A percentile compares a stretch with the other conserved stretches of the same genome.
Evolutionary conservation across 768 basidiomycete species (phyloP).

Genomic region (Mycena pura): DNA sequence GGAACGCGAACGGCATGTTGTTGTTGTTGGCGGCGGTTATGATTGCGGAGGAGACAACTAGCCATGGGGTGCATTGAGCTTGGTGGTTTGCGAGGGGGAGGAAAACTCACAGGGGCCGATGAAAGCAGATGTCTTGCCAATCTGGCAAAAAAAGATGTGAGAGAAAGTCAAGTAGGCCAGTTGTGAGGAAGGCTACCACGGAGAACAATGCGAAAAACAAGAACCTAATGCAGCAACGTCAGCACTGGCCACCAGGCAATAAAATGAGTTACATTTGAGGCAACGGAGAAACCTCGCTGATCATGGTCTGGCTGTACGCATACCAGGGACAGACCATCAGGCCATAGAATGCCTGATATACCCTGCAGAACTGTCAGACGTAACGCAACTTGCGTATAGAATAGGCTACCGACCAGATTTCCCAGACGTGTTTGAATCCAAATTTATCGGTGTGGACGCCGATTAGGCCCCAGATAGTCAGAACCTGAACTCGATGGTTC

Average conservation of each 20-base stretch:
- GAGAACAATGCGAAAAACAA: slow-evolving; percentile 79
- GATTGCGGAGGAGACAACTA: slow-evolving; percentile 74
- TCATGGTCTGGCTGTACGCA: slow-evolving; percentile 85
- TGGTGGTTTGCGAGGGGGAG: neutral
- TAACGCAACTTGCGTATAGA: neutral
- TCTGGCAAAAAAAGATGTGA: slow-evolving; percentile 35
- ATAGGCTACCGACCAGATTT: slow-evolving; percentile 68
- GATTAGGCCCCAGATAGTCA: slow-evolving; percentile 78
- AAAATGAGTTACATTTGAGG: slow-evolving; percentile 63
- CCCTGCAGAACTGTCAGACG: slow-evolving; percentile 44
- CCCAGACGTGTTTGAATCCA: slow-evolving; percentile 86
- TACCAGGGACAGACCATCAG: slow-evolving; percentile 83
- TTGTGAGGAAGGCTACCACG: slow-evolving; percentile 48
- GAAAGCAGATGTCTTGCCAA: slow-evolving; percentile 79
- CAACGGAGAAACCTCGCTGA: slow-evolving; percentile 76
- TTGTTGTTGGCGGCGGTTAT: slow-evolving; percentile 73
- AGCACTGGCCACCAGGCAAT: neutral
- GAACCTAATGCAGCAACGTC: slow-evolving; percentile 51
- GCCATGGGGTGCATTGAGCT: neutral
- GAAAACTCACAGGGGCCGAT: slow-evolving; percentile 58
- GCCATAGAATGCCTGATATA: slow-evolving; percentile 75
- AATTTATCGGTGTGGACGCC: slow-evolving; percentile 78
- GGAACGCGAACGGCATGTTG: slow-evolving; percentile 79
- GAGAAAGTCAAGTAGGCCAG: neutral
- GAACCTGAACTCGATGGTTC: slow-evolving; percentile 47